These are phyloP conservation scores for Margaritispora aquatica DNA, from an alignment of 495 filamentous ascomycete genomes.

Conservation along the genomic window DNA sequence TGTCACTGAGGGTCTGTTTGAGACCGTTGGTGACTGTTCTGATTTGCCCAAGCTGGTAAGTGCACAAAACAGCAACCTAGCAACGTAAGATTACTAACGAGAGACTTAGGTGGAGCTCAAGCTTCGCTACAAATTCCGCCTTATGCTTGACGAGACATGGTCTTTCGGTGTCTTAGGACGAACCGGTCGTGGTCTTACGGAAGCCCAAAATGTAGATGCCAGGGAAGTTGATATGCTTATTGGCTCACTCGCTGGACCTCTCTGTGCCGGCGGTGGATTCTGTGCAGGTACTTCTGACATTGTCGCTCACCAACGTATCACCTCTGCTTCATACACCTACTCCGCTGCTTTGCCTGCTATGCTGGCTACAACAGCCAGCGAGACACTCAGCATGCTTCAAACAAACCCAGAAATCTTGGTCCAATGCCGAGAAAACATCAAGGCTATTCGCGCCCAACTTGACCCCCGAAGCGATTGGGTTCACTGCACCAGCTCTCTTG, in stretches of 20 bases:
- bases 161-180: conserved; percentile 91
- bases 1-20: conserved; percentile 92
- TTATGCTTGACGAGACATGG: conserved; percentile 96
- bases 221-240: conserved; percentile 91
- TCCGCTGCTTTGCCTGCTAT: conserved; percentile 92
- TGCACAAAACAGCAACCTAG: conserved; percentile 9
- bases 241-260: conserved; percentile 81
- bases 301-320: conserved; percentile 91
- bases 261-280: conserved; percentile 92
- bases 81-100: conserved; percentile 14
- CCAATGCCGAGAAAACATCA: conserved; percentile 74
- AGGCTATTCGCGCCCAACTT: conserved; percentile 74
- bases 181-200: conserved; percentile 85
- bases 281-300: conserved; percentile 87
- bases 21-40: conserved; percentile 79
- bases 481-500: conserved; percentile 65
- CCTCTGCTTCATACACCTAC: conserved; percentile 84
- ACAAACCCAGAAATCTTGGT: conserved; percentile 70
- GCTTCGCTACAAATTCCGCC: conserved; percentile 90
- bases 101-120: conserved; percentile 71
- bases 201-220: conserved; percentile 92
- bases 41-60: conserved; percentile 81
- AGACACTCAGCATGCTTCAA: conserved; percentile 78
- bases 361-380: conserved; percentile 88
- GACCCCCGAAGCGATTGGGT: conserved; percentile 95